A percentile compares a stretch with the other conserved stretches of the same genome.
Conservation (phyloP, 352 stramenopile species). For the Globisporangium spiculum region DNA sequence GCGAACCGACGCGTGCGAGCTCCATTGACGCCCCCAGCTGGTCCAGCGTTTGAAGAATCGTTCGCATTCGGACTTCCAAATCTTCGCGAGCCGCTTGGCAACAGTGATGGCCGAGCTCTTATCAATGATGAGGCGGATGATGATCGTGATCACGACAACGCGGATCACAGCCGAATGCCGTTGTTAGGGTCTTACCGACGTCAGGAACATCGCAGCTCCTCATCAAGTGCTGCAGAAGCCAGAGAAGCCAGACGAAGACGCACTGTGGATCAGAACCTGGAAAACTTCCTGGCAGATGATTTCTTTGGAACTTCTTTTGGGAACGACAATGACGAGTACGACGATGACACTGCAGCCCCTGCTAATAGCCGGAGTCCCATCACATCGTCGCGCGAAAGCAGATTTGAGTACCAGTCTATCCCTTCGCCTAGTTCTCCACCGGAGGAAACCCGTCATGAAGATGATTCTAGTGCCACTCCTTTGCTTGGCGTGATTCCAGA, state of each 20-base stretch:
- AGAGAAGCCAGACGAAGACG: slow-evolving; percentile 25
- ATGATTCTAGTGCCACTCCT: background rate
- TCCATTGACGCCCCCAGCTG: slow-evolving; percentile 25
- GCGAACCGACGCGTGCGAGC: slow-evolving; percentile 12
- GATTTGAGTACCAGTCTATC: slow-evolving; percentile 19
- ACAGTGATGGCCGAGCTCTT: slow-evolving; percentile 21
- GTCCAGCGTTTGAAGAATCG: slow-evolving; percentile 31
- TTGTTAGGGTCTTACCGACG: slow-evolving; percentile 44
- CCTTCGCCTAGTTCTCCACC: slow-evolving; percentile 22
- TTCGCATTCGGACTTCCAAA: slow-evolving; percentile 36
- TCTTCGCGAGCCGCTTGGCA: slow-evolving; percentile 26
- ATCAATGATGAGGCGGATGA: slow-evolving; percentile 31
- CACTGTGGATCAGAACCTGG: slow-evolving; percentile 33
- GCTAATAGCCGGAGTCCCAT: slow-evolving; percentile 17
- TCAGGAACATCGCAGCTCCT: slow-evolving; percentile 18
- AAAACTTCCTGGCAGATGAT: slow-evolving; percentile 55
- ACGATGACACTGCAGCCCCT: slow-evolving; percentile 18
- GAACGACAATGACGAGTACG: slow-evolving; percentile 20
- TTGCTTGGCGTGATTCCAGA: slow-evolving; percentile 60
- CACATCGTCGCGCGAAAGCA: background rate
- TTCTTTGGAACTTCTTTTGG: slow-evolving; percentile 67
- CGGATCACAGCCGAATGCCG: slow-evolving; percentile 59
- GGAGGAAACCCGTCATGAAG: slow-evolving; percentile 10
- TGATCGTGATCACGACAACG: slow-evolving; percentile 21
- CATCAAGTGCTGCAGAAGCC: slow-evolving; percentile 16